Evolutionary conservation across 805 yeast species (phyloP).

Genomic region (Maudiozyma saulgeensis): DNA sequence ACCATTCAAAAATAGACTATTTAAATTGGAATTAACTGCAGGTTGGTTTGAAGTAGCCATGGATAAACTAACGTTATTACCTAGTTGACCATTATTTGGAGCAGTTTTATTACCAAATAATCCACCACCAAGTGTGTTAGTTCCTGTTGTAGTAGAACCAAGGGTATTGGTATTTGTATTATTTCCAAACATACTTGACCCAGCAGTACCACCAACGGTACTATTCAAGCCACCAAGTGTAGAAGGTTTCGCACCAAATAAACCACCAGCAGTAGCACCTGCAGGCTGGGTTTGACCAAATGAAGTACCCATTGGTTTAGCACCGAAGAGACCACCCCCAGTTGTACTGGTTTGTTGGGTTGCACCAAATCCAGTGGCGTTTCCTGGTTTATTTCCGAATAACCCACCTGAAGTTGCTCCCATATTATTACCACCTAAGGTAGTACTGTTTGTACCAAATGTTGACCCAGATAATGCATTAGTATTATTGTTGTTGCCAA

Average conservation of each 20-base stretch:
- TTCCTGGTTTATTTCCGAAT: slow-evolving; percentile 29
- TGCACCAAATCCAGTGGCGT: background rate
- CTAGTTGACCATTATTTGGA: slow-evolving; percentile 31
- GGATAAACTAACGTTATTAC: slow-evolving; percentile 17
- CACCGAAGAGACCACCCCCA: slow-evolving; percentile 30
- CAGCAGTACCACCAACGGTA: slow-evolving; percentile 15
- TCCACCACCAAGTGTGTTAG: slow-evolving; percentile 14
- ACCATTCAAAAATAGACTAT: slow-evolving; percentile 1
- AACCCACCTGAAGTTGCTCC: slow-evolving; percentile 14
- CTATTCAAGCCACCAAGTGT: background rate
- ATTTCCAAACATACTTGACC: slow-evolving; percentile 30
- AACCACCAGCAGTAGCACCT: background rate
- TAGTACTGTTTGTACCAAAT: background rate
- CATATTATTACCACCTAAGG: background rate
- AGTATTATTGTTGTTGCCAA: background rate
- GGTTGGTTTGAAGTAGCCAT: background rate
- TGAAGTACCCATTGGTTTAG: slow-evolving; percentile 6
- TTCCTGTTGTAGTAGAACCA: slow-evolving; percentile 7
- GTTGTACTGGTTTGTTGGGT: slow-evolving; percentile 3
- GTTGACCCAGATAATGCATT: background rate
- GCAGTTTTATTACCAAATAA: slow-evolving; percentile 28
- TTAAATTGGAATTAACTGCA: background rate
- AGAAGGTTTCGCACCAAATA: slow-evolving; percentile 3
- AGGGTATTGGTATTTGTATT: slow-evolving; percentile 9
- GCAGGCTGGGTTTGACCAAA: background rate